Evolutionary conservation across 2,329 filamentous ascomycete species (phyloP).

Genomic region (Paraphaeosphaeria minitans): DNA sequence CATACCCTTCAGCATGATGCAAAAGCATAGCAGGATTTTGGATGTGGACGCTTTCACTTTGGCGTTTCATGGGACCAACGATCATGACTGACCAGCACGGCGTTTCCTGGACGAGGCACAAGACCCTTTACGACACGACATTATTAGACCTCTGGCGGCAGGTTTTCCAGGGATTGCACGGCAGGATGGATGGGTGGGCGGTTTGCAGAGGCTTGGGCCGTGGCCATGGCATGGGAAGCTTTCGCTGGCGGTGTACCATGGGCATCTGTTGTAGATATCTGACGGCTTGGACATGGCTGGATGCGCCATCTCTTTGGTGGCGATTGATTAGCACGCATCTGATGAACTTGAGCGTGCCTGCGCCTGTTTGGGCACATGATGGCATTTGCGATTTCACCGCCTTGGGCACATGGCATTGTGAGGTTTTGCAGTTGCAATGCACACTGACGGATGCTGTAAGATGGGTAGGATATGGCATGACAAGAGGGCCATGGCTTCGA

Average conservation of each 20-base stretch:
- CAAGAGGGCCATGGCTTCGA: too few relatives aligned
- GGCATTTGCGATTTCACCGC: constrained; percentile 15
- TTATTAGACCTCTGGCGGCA: constrained; percentile 11
- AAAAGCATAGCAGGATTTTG: constrained; percentile 42
- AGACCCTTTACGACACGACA: constrained; percentile 11
- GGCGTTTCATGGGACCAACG: constrained; percentile 18
- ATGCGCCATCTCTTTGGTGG: constrained; percentile 20
- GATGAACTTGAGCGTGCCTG: constrained; percentile 27
- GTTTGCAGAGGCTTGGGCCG: constrained; percentile 22
- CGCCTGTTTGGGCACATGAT: constrained; percentile 20
- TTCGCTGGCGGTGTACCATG: constrained; percentile 28
- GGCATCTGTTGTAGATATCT: constrained; percentile 27
- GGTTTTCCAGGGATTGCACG: constrained; percentile 9
- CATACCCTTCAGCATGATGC: constrained; percentile 46
- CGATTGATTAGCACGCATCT: constrained; percentile 33
- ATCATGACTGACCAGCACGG: constrained; percentile 12
- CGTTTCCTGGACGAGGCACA: constrained; percentile 20
- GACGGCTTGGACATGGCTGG: constrained; percentile 21
- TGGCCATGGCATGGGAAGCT: constrained; percentile 21
- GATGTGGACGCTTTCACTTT: constrained; percentile 24
- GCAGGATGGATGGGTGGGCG: constrained; percentile 15
- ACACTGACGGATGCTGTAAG: constrained; percentile 8
- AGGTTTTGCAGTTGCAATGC: constrained; percentile 22
- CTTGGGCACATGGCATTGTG: constrained; percentile 16
- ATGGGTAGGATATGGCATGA: constrained; percentile 7